Conservation (phyloP, 2,329 filamentous ascomycete species). For the Aspergillus tanneri region DNA sequence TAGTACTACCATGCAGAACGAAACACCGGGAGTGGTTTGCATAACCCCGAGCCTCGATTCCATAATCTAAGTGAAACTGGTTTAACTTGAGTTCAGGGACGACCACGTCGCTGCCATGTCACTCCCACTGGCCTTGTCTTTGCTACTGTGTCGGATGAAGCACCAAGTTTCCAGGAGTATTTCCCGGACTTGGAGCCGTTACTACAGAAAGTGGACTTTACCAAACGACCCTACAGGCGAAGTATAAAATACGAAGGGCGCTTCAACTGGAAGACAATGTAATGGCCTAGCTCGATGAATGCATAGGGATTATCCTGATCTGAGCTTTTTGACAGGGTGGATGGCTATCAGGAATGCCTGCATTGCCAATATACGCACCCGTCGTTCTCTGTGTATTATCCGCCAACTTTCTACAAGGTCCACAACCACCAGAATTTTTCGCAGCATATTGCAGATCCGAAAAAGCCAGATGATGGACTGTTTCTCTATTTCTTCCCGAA, state of each 20-base stretch:
- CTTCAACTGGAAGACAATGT: slow-evolving; percentile 63
- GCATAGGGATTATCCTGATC: neutral
- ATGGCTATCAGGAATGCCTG: slow-evolving; percentile 59
- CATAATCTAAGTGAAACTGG: neutral
- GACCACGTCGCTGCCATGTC: slow-evolving; percentile 38
- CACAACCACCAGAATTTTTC: slow-evolving; percentile 57
- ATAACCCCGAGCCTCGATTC: neutral
- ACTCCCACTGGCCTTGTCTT: slow-evolving; percentile 57
- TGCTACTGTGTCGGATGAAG: slow-evolving; percentile 49
- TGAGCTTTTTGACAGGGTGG: slow-evolving; percentile 43
- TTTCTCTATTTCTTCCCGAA: slow-evolving; percentile 61
- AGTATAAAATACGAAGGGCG: slow-evolving; percentile 57
- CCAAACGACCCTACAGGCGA: slow-evolving; percentile 51
- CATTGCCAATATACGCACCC: slow-evolving; percentile 61
- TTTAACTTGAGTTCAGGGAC: slow-evolving; percentile 12
- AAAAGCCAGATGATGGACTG: slow-evolving; percentile 54
- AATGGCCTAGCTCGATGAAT: slow-evolving; percentile 1
- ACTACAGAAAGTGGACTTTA: slow-evolving; percentile 54
- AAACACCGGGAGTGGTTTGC: neutral
- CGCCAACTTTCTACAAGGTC: slow-evolving; percentile 56
- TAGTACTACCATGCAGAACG: neutral
- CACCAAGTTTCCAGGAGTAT: slow-evolving; percentile 53
- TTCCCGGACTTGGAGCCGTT: slow-evolving; percentile 54
- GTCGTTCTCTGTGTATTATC: slow-evolving; percentile 55
- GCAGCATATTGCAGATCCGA: slow-evolving; percentile 56